Evolutionary conservation across 768 basidiomycete species (phyloP).

Genomic region (Termitomyces sp.): DNA sequence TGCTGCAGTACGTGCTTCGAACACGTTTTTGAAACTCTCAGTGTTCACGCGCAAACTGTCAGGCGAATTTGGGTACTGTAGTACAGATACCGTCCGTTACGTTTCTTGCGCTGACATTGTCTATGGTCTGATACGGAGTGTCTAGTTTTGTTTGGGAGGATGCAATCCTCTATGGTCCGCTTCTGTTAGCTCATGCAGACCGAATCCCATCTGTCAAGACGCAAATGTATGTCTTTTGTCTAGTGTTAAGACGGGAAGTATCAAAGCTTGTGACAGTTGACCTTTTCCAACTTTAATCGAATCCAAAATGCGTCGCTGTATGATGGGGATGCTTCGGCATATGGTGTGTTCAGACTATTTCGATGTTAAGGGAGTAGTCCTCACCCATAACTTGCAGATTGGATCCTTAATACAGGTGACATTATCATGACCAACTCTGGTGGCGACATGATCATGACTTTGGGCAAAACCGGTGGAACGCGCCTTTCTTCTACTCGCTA

Average conservation of each 20-base stretch:
- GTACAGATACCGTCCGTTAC: conserved; percentile 36
- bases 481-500: conserved; percentile 78
- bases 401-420: conserved; percentile 65
- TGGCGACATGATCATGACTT: conserved; percentile 62
- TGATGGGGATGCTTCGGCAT: conserved; percentile 69
- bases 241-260: neutral
- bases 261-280: conserved; percentile 37
- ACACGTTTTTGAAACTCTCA: neutral
- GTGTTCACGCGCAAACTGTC: neutral
- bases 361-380: neutral
- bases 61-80: conserved; percentile 57
- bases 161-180: conserved; percentile 77
- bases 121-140: neutral
- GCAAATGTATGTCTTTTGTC: conserved; percentile 36
- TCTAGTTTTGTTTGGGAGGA: conserved; percentile 80
- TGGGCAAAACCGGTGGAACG: conserved; percentile 72
- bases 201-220: conserved; percentile 68
- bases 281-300: conserved; percentile 61
- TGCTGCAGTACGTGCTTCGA: conserved; percentile 44
- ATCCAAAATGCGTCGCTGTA: conserved; percentile 65
- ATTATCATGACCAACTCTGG: conserved; percentile 62
- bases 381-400: conserved; percentile 40
- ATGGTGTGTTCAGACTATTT: conserved; percentile 37
- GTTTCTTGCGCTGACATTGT: neutral
- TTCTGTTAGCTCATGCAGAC: conserved; percentile 60